phyloP scores from a whole-genome alignment of 2,329 filamentous ascomycete genomes.

The Hymenotorrendiella dingleyae region DNA sequence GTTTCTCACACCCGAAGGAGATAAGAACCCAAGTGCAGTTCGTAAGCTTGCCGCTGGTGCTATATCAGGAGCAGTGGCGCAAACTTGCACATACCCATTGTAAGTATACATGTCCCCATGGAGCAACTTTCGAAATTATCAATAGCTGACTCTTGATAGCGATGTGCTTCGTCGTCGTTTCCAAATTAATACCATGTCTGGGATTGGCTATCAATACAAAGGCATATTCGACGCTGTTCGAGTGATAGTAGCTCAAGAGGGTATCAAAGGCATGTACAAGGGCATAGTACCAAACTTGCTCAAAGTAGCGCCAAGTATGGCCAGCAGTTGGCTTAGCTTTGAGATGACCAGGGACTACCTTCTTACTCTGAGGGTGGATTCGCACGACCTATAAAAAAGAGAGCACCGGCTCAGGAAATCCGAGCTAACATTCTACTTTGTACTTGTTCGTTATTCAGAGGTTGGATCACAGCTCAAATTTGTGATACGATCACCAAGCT shows the following conservation, averaged over 20 bases:
- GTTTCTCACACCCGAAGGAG: slow-evolving; percentile 79
- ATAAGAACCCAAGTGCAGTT: slow-evolving; percentile 70
- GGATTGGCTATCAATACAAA: slow-evolving; percentile 95
- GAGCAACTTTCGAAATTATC: neutral
- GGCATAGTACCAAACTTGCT: slow-evolving; percentile 91
- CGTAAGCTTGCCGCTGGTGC: slow-evolving; percentile 87
- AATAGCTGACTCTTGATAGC: slow-evolving; percentile 42
- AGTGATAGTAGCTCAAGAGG: slow-evolving; percentile 79
- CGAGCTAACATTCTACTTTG: too few species aligned
- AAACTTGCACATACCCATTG: slow-evolving; percentile 98
- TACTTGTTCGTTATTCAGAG: slow-evolving; percentile 2
- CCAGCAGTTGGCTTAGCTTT: slow-evolving; percentile 95
- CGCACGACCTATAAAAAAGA: slow-evolving; percentile 19
- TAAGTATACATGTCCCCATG: slow-evolving; percentile 41
- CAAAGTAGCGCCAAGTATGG: slow-evolving; percentile 98
- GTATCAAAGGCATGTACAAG: slow-evolving; percentile 83
- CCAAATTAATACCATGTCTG: slow-evolving; percentile 98
- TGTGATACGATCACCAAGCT: slow-evolving; percentile 10
- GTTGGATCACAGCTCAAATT: neutral
- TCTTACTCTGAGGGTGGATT: slow-evolving; percentile 49
- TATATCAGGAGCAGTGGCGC: slow-evolving; percentile 90
- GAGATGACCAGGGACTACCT: slow-evolving; percentile 89
- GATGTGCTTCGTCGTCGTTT: slow-evolving; percentile 91
- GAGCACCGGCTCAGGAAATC: too few species aligned
- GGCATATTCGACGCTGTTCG: slow-evolving; percentile 76